Base-by-base conservation (phyloP, 805 yeast species). In the Myxozyma sirexii region DNA sequence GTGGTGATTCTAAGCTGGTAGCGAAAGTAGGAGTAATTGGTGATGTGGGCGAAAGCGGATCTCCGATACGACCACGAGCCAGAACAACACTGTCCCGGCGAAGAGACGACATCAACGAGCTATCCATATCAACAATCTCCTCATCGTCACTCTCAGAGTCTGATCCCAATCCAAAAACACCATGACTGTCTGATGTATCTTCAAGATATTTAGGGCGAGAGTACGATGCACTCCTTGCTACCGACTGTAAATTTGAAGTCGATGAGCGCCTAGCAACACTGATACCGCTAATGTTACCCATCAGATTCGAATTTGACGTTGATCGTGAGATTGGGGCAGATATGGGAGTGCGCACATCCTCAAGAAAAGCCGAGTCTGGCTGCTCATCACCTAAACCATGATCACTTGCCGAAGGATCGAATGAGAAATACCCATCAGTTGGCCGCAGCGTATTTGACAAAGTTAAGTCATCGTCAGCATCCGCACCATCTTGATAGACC, bases 81-180 rank as follows among this genome's bases (percentile, higher is more conserved):
- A 61, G 63, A 17, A 61, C 63, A 31, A 61, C 65, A 26, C 59
- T 51, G 39, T 61, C 65, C 15, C 65, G 56, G 21, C 65, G 63
- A n/a, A 59, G 26, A 1, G 56, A 49, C 19, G 59, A 23, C 23
- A 61, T 19, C 31, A 61, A 29, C 13, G 55, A 37, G 24, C 50
- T 43, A 23, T 61, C 65, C 65, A 61, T 61, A 17, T 61, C 65
- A 15, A 59, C 63, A 29, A 60, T 43, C 15, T 60, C 61, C 15
- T 59, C 65, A 21, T 49, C 60, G 48, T 61, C 65, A 24, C 53
- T 48, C 26, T 42, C 51, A 6, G 54, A 29, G n/a, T 45, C 23
- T n/a, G 60, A 48, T n/a, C 37, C 53, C 17, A 48, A 19, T 2
- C 53, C 43, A 21, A 17, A 13, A 2, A 19, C 27, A 12, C 47